Evolutionary conservation across 1,139 yeast species (phyloP).

Genomic region (Kazachstania sp.): DNA sequence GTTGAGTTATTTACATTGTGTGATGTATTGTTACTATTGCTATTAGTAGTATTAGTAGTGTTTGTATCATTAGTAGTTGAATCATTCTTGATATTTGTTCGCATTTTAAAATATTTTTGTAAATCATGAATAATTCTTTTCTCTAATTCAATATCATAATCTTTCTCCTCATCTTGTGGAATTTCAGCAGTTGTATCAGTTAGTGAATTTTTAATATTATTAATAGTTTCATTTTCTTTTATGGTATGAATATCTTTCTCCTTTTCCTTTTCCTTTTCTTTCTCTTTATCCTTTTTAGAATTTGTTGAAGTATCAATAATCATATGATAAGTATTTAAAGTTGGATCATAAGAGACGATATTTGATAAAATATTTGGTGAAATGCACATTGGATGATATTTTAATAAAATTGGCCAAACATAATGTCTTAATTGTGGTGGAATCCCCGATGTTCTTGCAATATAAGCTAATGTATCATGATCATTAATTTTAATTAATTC

Average conservation of each 20-base stretch:
- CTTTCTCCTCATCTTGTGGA: background rate
- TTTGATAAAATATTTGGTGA: constrained; percentile 67
- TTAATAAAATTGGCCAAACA: constrained; percentile 78
- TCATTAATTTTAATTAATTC: constrained; percentile 30
- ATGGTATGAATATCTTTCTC: background rate
- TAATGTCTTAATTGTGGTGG: constrained; percentile 74
- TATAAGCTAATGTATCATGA: constrained; percentile 48
- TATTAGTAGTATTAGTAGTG: background rate
- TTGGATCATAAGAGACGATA: constrained; percentile 23
- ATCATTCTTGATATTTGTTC: constrained; percentile 6
- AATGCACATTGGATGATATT: constrained; percentile 76
- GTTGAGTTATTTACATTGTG: background rate
- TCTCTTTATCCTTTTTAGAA: background rate
- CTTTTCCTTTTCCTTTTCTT: background rate
- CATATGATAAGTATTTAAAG: constrained; percentile 10
- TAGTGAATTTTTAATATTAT: background rate
- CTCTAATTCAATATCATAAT: constrained; percentile 13
- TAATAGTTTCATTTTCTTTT: background rate
- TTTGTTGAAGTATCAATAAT: constrained; percentile 1
- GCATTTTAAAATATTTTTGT: constrained; percentile 26
- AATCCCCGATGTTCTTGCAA: constrained; percentile 77
- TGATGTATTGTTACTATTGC: background rate
- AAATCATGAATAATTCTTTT: constrained; percentile 23
- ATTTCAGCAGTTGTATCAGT: background rate
- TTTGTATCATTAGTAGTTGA: background rate